phyloP scores from a whole-genome alignment of 1,284 basidiomycete genomes.

The Ganoderma lingzhi region DNA sequence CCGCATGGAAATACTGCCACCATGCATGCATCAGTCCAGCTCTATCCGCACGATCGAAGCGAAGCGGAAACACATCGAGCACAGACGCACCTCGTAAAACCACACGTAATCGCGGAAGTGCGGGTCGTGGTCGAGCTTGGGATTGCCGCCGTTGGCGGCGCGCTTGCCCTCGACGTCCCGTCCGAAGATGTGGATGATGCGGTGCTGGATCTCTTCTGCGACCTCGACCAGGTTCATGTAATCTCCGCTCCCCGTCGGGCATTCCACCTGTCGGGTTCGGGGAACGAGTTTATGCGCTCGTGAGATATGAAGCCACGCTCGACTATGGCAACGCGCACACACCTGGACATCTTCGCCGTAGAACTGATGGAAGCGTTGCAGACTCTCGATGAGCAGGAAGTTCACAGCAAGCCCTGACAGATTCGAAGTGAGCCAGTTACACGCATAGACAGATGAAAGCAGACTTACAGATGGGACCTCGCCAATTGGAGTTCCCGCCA shows the following conservation, averaged over 20 bases:
- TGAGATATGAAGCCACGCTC: constrained; percentile 9
- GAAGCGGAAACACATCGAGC: constrained; percentile 2
- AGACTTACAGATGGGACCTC: constrained; percentile 79
- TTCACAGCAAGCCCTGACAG: constrained; percentile 89
- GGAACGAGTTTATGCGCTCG: neutral
- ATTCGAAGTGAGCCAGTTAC: constrained; percentile 9
- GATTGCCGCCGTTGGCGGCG: constrained; percentile 91
- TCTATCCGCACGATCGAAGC: neutral
- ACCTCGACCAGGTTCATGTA: constrained; percentile 94
- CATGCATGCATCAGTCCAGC: neutral
- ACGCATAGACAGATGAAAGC: neutral
- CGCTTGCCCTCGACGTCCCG: constrained; percentile 87
- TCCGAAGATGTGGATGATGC: constrained; percentile 96
- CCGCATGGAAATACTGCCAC: constrained; percentile 91
- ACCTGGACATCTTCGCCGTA: constrained; percentile 88
- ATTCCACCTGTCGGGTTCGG: constrained; percentile 73
- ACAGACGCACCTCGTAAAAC: constrained; percentile 85
- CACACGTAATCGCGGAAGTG: constrained; percentile 96
- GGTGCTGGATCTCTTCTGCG: constrained; percentile 97
- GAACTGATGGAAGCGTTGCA: constrained; percentile 98
- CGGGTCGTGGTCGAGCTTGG: constrained; percentile 91
- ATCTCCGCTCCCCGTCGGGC: constrained; percentile 94
- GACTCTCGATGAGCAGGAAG: constrained; percentile 91
- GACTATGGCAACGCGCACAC: constrained; percentile 8
- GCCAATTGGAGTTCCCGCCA: constrained; percentile 98